Evolutionary conservation across 106 monocot genomes (phyloP), one percentile per base, ranked within the genome.

Genomic region (Dendrobium nobile): DNA sequence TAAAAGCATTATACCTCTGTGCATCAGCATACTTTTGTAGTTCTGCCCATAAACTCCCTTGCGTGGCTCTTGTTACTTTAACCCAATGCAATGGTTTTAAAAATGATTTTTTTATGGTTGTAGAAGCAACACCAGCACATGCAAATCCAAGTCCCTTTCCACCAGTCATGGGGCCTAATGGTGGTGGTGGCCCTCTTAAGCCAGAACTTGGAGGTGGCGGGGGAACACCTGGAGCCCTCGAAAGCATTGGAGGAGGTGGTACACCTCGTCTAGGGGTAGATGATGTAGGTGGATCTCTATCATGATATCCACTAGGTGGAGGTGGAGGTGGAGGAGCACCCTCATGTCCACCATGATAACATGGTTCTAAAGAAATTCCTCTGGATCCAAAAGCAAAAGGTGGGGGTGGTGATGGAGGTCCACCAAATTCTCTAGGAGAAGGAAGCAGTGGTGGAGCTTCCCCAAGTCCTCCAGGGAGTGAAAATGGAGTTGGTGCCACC

Each of bases 1-100:
- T 51, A 51, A 51, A 51, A 51, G 51, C 51, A 51, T 51, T 13
- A 3, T 51, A 51, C 51, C 51, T 51, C 51, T 51, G 51, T 2
- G 51, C 51, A 82, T 98, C 92, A 73, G 89, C 82, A 83, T 95
- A 77, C 54, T 89, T 92, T 40, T 98, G 98, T 72, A 95, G 51
- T 54, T 98, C 98, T 20, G 90, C 98, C 98, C 98, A 98, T 74
- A 98, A 92, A 73, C 94, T 98, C 84, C 98, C 98, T 84, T 95
- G 92, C 80, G 91, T 88, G 31, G 92, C 91, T 84, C 92, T 91
- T 80, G 98, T 87, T 58, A 98, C 98, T 88, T 98, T 98, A 28
- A 91, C 89, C 98, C 98, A 98, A 78, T 98, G 94, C 59, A 94
- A 82, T 68, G 98, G 95, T 75, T 98, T 98, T 78, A 98, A 82